phyloP scores from a whole-genome alignment of 2,329 filamentous ascomycete genomes.

The Calonectria hawksworthii region DNA sequence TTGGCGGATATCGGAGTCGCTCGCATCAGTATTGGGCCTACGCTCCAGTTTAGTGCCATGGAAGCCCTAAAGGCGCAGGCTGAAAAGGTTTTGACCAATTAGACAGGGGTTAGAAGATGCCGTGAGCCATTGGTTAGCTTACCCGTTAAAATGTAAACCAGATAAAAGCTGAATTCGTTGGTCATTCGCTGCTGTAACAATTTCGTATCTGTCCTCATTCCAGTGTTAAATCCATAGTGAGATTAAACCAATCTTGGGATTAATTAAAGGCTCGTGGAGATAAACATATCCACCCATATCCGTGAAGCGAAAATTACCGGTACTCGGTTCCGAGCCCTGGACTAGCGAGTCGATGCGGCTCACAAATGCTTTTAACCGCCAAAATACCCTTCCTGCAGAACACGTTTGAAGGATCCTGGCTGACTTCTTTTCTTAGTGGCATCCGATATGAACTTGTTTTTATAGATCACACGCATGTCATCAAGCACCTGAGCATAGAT shows the following conservation, averaged over 20 bases:
- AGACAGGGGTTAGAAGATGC: not conserved
- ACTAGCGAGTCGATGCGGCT: no score
- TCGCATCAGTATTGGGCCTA: not conserved
- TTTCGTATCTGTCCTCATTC: not conserved
- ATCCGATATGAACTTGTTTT: not conserved
- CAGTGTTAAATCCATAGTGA: not conserved
- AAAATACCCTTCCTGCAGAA: not conserved
- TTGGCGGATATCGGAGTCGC: constrained; percentile 7
- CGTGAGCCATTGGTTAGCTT: not conserved
- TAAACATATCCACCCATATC: no score
- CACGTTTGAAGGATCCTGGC: not conserved
- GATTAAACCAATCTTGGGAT: not conserved
- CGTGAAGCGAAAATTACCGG: no score
- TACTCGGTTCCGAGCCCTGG: no score
- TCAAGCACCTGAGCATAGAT: not conserved
- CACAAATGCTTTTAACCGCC: not conserved
- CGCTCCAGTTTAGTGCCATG: constrained; percentile 7
- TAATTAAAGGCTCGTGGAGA: not conserved
- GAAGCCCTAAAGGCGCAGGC: not conserved
- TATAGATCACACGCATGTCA: not conserved
- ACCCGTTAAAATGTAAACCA: not conserved
- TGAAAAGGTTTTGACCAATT: constrained; percentile 3
- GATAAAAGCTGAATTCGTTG: not conserved
- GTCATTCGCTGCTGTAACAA: not conserved
- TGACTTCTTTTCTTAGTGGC: no score